Base-by-base conservation (phyloP, 2,329 filamentous ascomycete species). In the Monosporascus sp. region DNA sequence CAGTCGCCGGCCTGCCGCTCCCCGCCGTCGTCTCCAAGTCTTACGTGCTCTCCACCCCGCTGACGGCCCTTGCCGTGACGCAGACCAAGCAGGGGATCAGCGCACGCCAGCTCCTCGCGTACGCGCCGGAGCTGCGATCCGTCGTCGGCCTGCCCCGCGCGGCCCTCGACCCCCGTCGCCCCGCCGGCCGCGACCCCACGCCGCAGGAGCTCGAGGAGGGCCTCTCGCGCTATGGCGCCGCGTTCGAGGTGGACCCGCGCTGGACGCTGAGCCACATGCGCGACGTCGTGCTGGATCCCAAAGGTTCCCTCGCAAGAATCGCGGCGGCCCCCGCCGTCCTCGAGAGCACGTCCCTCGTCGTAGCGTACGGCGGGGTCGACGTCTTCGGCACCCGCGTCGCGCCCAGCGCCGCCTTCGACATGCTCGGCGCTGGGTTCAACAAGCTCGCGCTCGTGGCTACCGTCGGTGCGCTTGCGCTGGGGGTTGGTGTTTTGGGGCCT, bases 61-160 rank as follows among this genome's bases (percentile, higher is more conserved):
- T 97, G 55, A 84, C 83, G 17, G 81, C 86, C 50, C 83, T 99
- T 66, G 80, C 89, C 1, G 89, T 96, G 17, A 94, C 92, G 0
- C 86, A 92, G 67, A 99, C 94, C 0, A 82, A 88, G 27, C 94
- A 99, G 74, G 94, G 94, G 31, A 96, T 99, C 65, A 89, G 90
- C 1, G 87, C 85, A 43, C 86, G 90, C 17, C 86, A 93, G 60
- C 77, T 99, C 3, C 79, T 99, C 14, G 90, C 87, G 46, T 88
- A 88, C 39, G 77, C 96, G 2, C 83, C 90, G 0, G 79, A 85
- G 35, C 80, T 85, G 1, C 86, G 89, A 65, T 80, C 88, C 38
- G 84, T 99, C 52, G 76, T 93, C 48, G 88, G 87, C 20, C 86
- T 99, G 50, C 89, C 92, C 5, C 87, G 90, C 44, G 78, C 82